Evolutionary conservation across 106 monocot genomes (phyloP), one percentile per base, ranked within the genome.

Genomic region (Platanthera zijinensis): DNA sequence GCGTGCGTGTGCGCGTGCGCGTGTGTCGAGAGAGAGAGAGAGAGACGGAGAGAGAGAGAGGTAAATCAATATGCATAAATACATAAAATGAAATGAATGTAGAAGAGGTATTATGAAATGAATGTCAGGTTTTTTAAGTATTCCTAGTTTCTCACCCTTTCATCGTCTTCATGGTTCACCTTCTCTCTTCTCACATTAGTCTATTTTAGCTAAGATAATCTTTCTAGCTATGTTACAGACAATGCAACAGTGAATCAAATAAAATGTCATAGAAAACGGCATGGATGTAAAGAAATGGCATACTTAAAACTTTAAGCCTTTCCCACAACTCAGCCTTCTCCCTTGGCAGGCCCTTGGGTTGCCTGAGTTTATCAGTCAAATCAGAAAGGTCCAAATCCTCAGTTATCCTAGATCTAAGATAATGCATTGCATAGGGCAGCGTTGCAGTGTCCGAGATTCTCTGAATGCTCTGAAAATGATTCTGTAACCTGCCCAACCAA

Each of bases 291-390:
- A 48, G 18, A 12, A 46, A 54, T 21, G 48, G 25, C 89, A 77
- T 84, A 97, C 97, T 97, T 82, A 94, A 64, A 78, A 89, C 75
- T 82, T 94, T 94, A 68, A 97, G 87, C 74, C 54, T 78, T 39
- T 97, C 89, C 97, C 97, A 97, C 21, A 94, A 57, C 54, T 94
- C 86, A 50, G 83, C 57, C 78, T 94, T 93, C 77, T 94, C 94
- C 56, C 83, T 82, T 2, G 73, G 2, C 0, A 84, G 83, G 10
- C 85, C 89, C 83, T 88, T 99, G 73, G 88, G 83, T 75, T 90
- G 91, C 88, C 83, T 84, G 62, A 99, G 79, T 84, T 84, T 99
- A 57, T 94, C 86, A 12, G 86, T 94, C 79, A 91, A 74, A 72
- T 80, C 76, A 0, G 97, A 83, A 80, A 94, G 81, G 66, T 94